A percentile compares a stretch with the other conserved stretches of the same genome.
Evolutionary conservation across 202 grass and related monocot genomes (phyloP).

Genomic region (Panicum virgatum): DNA sequence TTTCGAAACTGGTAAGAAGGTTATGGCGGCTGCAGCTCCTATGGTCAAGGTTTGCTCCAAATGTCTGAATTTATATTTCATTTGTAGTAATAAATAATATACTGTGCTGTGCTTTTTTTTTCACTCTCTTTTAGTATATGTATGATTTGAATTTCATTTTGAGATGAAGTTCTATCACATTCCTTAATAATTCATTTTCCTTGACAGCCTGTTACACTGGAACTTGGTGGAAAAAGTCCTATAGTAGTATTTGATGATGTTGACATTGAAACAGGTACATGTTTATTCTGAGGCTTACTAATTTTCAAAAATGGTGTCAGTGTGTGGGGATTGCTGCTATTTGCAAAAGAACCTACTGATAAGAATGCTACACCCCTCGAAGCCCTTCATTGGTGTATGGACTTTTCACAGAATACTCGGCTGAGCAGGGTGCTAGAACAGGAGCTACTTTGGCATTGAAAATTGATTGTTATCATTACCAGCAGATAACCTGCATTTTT

Average conservation of each 20-base stretch:
- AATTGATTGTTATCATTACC: neutral
- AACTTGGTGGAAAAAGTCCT: constrained; percentile 99
- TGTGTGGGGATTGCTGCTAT: neutral
- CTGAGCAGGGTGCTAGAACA: neutral
- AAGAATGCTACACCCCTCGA: neutral
- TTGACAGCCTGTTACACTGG: constrained; percentile 89
- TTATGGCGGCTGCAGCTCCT: constrained; percentile 91
- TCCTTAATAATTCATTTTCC: constrained; percentile 40
- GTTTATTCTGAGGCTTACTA: neutral
- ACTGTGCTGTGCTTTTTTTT: neutral
- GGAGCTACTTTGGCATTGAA: neutral
- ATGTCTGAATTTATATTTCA: constrained; percentile 2
- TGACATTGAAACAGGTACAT: constrained; percentile 87
- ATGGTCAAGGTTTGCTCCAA: constrained; percentile 73
- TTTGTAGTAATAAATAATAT: constrained; percentile 17
- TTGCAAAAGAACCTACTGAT: constrained; percentile 1
- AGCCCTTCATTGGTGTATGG: neutral
- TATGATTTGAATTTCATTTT: neutral
- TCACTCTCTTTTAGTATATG: neutral
- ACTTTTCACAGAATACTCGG: constrained; percentile 1
- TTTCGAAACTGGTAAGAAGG: constrained; percentile 80
- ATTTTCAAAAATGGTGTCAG: neutral
- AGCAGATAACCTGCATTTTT: neutral
- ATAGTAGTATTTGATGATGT: constrained; percentile 98
- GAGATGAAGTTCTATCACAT: constrained; percentile 13